Percentiles rank a stretch among this genome's conserved stretches.
Evolutionary conservation across 352 stramenopile genomes (phyloP).

Genomic region (Phytophthora nicotianae): DNA sequence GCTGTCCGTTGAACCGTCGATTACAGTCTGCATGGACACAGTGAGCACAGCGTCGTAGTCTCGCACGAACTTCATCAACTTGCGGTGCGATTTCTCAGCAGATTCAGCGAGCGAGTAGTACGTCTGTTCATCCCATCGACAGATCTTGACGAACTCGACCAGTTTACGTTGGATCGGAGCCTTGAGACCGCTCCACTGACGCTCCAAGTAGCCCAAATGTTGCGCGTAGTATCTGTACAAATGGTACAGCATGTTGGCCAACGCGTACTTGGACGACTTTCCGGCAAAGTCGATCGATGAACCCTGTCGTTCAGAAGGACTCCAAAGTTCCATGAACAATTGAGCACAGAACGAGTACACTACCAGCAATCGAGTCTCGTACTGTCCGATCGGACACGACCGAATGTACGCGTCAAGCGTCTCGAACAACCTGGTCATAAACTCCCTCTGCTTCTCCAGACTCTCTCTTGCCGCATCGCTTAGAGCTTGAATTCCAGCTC

Average conservation of each 20-base stretch:
- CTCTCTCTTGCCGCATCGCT: constrained; percentile 26
- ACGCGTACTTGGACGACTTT: constrained; percentile 46
- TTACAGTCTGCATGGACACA: constrained; percentile 85
- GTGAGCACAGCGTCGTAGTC: constrained; percentile 90
- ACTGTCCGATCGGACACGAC: constrained; percentile 90
- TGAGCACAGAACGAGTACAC: constrained; percentile 90
- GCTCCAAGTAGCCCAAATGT: constrained; percentile 82
- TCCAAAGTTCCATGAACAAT: constrained; percentile 82
- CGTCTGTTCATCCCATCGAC: constrained; percentile 99
- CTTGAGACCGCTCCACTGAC: constrained; percentile 87
- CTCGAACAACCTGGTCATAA: constrained; percentile 84
- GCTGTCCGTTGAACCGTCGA: constrained; percentile 87
- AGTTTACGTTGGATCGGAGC: constrained; percentile 96
- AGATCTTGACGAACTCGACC: constrained; percentile 98
- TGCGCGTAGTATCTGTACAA: constrained; percentile 96
- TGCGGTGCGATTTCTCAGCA: constrained; percentile 97
- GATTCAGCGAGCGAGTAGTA: constrained; percentile 99
- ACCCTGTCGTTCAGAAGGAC: constrained; percentile 13
- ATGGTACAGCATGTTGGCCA: constrained; percentile 92
- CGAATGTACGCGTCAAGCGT: constrained; percentile 93
- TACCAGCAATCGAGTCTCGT: constrained; percentile 89
- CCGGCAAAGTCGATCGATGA: constrained; percentile 15
- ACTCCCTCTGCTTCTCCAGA: constrained; percentile 60
- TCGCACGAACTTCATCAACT: constrained; percentile 97
- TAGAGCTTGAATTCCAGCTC: constrained; percentile 12